Evolutionary conservation across 371 early-diverging fungal species (phyloP), one percentile per base, ranked within the genome.

Genomic region (Rhizopus stolonifer): DNA sequence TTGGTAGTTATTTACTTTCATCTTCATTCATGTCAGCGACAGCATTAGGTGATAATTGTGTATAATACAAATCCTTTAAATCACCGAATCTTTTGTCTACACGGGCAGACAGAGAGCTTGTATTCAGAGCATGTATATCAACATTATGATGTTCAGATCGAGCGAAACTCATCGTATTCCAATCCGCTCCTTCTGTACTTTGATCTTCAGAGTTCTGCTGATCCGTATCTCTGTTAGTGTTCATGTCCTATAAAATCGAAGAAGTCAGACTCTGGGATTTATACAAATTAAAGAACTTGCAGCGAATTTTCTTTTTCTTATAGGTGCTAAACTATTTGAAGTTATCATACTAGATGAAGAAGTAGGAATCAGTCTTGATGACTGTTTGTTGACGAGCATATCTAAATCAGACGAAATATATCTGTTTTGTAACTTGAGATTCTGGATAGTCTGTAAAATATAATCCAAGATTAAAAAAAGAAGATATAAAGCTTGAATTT

Each of bases 31-130:
- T 42, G 18, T 32, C 24, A 17, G 40, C 36, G 15, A 25, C 14
- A n/a, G 45, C 32, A 32, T 31, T 21, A 17, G 39, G 23, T 14
- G 45, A 39, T 4, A 53, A 22, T 19, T 25, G 39, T 11, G 23
- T 53, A 56, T 87, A 82, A 65, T 94, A 93, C 39, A 77, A 69
- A 13, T 79, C 67, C 49, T 87, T 82, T 2, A 94, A 57, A 58
- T 92, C 91, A 22, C 77, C 65, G 57, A 91, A 88, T 50, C 90
- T 88, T 11, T 78, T 71, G 8, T 79, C 70, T 1, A 90, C 67
- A 6, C 79, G 67, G 15, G 64, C 64, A 45, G 46, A 26, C 23
- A 58, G 14, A 34, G 58, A 13, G 33, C 15, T 11, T 18, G 10
- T 18, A 18, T 26, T 39, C 11, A 17, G 25, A 15, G 29, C 17